These are phyloP conservation scores for Tetracladium setigerum DNA, from an alignment of 495 filamentous ascomycete species.

Conservation along the genomic window DNA sequence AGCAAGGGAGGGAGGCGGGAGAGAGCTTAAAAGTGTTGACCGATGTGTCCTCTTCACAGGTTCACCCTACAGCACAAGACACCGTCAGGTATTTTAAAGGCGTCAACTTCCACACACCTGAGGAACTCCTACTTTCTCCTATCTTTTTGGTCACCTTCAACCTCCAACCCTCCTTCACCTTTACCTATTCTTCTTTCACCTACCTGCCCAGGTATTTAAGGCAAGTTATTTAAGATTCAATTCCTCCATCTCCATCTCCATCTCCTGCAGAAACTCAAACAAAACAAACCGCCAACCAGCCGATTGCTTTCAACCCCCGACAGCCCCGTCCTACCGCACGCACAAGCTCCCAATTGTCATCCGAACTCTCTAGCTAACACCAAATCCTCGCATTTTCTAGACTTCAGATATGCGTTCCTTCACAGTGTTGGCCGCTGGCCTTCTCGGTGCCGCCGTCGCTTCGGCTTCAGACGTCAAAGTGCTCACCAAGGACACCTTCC, in stretches of 20 bases:
- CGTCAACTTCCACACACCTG: too few species aligned
- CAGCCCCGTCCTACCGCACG: neutral
- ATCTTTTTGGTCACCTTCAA: neutral
- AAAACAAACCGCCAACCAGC: too few species aligned
- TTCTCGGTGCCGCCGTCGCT: slow-evolving; percentile 51
- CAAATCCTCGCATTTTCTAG: neutral
- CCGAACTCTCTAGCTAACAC: slow-evolving; percentile 1
- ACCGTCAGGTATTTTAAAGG: too few species aligned
- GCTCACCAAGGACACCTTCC: slow-evolving; percentile 78
- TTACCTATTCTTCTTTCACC: neutral
- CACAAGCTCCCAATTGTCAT: neutral
- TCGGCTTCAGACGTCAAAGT: slow-evolving; percentile 72
- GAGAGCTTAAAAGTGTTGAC: too few species aligned
- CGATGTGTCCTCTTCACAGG: too few species aligned
- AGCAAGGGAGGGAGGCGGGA: too few species aligned
- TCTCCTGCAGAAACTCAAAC: too few species aligned
- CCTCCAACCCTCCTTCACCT: neutral
- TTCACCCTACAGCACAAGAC: too few species aligned
- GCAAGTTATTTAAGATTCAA: too few species aligned
- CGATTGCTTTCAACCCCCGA: neutral
- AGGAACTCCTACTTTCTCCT: too few species aligned
- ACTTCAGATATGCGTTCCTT: slow-evolving; percentile 45
- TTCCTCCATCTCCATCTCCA: too few species aligned
- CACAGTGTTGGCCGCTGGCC: slow-evolving; percentile 46
- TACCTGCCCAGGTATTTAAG: too few species aligned